phyloP scores from a whole-genome alignment of 257 asterid genomes.

The Prunella vulgaris region DNA sequence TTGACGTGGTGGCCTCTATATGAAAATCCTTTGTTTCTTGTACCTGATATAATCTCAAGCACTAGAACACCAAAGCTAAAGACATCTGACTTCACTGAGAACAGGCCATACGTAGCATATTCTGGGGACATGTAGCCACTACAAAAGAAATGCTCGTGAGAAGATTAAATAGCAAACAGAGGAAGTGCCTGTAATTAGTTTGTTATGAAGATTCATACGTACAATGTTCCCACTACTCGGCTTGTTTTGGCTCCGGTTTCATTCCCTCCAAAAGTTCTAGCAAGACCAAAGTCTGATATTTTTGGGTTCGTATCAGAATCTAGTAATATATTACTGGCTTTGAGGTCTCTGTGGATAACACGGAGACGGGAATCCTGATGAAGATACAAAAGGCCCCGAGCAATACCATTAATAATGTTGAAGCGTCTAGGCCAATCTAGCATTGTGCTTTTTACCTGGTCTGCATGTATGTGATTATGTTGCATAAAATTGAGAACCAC shows the following conservation, averaged over 20 bases:
- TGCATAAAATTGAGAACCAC: background rate
- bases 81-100: background rate
- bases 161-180: background rate
- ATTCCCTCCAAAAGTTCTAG: background rate
- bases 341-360: background rate
- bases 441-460: background rate
- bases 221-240: background rate
- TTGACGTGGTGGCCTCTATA: background rate
- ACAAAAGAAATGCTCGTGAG: background rate
- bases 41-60: background rate
- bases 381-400: background rate
- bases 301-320: background rate
- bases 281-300: slow-evolving; percentile 1
- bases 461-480: background rate
- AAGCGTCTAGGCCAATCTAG: background rate
- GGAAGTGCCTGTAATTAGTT: background rate
- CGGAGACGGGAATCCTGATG: background rate
- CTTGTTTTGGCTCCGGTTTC: background rate
- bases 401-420: background rate
- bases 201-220: background rate
- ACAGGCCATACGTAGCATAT: background rate
- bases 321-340: background rate
- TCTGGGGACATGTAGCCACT: background rate
- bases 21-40: background rate
- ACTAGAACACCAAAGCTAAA: background rate